Conservation (phyloP, 495 filamentous ascomycete species). For the Aspergillus ostianus region DNA sequence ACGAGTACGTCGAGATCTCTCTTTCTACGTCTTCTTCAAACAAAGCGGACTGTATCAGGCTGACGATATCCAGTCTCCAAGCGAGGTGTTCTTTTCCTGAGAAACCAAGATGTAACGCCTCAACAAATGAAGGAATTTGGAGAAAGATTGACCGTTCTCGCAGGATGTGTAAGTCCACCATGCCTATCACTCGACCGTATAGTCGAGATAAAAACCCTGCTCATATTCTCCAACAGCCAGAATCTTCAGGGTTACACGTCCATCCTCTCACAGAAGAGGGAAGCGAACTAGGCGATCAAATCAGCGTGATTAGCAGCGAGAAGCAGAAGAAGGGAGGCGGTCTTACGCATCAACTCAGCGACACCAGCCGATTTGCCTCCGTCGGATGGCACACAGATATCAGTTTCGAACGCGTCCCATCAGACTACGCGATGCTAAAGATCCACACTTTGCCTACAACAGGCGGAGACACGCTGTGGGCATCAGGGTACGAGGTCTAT, state of each 20-base stretch:
- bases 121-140: constrained; percentile 40
- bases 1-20: constrained; percentile 41
- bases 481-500: constrained; percentile 48
- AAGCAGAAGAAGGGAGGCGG: constrained; percentile 39
- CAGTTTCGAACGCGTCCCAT: constrained; percentile 62
- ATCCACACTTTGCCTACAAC: constrained; percentile 64
- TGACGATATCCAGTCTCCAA: constrained; percentile 56
- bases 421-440: constrained; percentile 63
- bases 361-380: constrained; percentile 34
- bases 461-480: constrained; percentile 62
- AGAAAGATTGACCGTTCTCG: constrained; percentile 19
- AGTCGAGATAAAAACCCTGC: constrained; percentile 52
- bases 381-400: constrained; percentile 67
- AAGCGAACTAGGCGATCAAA: constrained; percentile 37
- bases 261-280: constrained; percentile 56
- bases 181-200: constrained; percentile 34
- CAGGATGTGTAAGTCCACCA: constrained; percentile 31
- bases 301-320: constrained; percentile 38
- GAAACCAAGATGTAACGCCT: constrained; percentile 60
- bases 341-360: constrained; percentile 35
- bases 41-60: neutral
- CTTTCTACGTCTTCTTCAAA: neutral
- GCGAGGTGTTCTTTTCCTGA: constrained; percentile 73
- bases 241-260: constrained; percentile 59
- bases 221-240: constrained; percentile 48